Evolutionary conservation across 140 eudicot species (phyloP), one percentile per base, ranked within the genome.

Genomic region (Bidens hawaiensis): DNA sequence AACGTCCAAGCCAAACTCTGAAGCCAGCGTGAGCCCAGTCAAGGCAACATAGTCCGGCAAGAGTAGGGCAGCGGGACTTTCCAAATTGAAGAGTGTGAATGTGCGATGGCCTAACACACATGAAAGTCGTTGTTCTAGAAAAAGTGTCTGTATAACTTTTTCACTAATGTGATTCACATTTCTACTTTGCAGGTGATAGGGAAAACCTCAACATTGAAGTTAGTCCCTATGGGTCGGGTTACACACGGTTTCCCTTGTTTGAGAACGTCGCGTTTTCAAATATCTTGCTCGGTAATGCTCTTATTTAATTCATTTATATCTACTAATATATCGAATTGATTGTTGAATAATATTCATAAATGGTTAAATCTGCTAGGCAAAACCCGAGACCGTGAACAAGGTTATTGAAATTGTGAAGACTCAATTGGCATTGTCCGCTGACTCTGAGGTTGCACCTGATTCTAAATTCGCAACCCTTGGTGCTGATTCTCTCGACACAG

Each of bases 401-500:
- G 95, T 86, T 4, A 55, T 73, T 18, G 80, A 78, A 36, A 76
- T 86, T 24, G 95, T 86, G 57, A 83, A 68, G 76, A 83, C 81
- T 22, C 95, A 83, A 49, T 63, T 86, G 73, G 95, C 95, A 8
- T 49, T 86, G 46, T 4, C 83, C 11, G 40, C 71, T 0, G 95
- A 73, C n/a, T 18, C 82, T 5, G 77, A 60, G 55, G 76, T 86
- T 62, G 75, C 79, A 53, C 90, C 83, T 6, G 83, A 69, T 17
- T 75, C 90, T 21, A 86, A 72, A 49, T 86, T 86, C 43, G 33
- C 88, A 17, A 71, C 74, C 43, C 95, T 86, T 49, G 95, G 91
- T 51, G 95, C 91, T 1, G 95, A 86, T 57, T 86, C 95, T 15
- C 90, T 86, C 42, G 95, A 86, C 81, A 86, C 95, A 0, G 95